A percentile compares a stretch with the other conserved stretches of the same genome.
These are phyloP conservation scores for Pseudogymnoascus sp. DNA, from an alignment of 2,329 filamentous ascomycete species.

Conservation along the genomic window DNA sequence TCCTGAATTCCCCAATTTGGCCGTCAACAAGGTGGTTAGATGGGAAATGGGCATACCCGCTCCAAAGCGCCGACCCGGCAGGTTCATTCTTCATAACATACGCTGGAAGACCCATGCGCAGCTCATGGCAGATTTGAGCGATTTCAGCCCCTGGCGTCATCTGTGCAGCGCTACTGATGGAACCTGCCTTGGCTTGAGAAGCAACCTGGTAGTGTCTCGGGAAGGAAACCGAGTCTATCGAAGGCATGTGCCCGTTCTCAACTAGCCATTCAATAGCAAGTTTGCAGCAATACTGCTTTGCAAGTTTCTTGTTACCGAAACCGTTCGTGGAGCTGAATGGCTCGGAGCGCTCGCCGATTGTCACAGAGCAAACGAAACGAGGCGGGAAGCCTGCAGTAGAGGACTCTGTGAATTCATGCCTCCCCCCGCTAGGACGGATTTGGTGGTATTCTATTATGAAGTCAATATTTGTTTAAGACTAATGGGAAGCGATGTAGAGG, in stretches of 20 bases:
- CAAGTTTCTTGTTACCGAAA: constrained; percentile 25
- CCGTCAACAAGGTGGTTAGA: constrained; percentile 16
- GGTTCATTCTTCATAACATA: constrained; percentile 19
- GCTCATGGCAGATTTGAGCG: constrained; percentile 15
- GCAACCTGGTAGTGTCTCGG: constrained; percentile 15
- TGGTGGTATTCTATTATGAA: constrained; percentile 20
- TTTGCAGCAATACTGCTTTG: constrained; percentile 26
- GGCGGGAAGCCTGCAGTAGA: neutral
- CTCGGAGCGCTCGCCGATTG: constrained; percentile 18
- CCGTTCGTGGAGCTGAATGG: constrained; percentile 17
- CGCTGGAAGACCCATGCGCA: constrained; percentile 20
- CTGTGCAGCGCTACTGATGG: neutral
- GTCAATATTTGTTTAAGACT: neutral
- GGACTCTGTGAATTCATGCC: constrained; percentile 12
- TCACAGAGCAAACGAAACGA: constrained; percentile 16
- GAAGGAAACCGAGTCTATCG: constrained; percentile 20
- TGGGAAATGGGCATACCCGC: constrained; percentile 23
- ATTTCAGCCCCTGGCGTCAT: constrained; percentile 4
- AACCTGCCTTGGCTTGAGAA: neutral
- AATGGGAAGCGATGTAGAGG: neutral
- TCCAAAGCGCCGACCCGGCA: constrained; percentile 16
- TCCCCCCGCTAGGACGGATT: constrained; percentile 10
- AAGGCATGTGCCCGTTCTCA: constrained; percentile 22
- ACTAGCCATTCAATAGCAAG: constrained; percentile 26
- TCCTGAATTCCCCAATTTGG: constrained; percentile 24